Evolutionary conservation across 305 asterid species (phyloP), one percentile per base, ranked within the genome.

Genomic region (Ruellia speciosa): DNA sequence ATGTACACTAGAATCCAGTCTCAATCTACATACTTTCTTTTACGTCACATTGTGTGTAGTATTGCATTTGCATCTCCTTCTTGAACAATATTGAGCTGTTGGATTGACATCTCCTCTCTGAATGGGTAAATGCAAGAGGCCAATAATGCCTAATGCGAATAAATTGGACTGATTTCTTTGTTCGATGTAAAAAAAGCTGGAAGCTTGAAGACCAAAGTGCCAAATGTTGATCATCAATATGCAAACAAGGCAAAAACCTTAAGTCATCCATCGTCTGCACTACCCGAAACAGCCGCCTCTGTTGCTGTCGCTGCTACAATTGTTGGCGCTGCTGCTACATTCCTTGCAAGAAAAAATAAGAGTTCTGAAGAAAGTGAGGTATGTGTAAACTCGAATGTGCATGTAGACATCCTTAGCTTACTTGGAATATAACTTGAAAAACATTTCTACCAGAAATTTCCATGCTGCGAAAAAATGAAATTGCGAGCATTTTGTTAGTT

Each of bases 201-300:
- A 41, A 58, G n/a, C 24, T 54, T 56, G 60, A 66, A 64, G 46
- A 54, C 31, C 19, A 64, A 58, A 46, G 50, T 24, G 55, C 61
- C 63, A 57, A 68, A 31, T 54, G 60, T 43, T 47, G 59, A 63
- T 60, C 62, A 62, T 70, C 64, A 33, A 56, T 49, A 18, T 20
- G 53, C 18, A 20, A 58, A 35, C 53, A 74, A 68, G 58, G 43
- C 49, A 17, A 74, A 70, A 65, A 57, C 17, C 62, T 50, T 65
- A 53, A 39, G 57, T 19, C 13, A 65, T 47, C 67, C 64, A 61
- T 51, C 59, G 14, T 71, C 63, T 55, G 75, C 81, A 56, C 60
- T 82, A 41, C 78, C 76, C 52, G 88, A 82, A 75, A 80, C 85
- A 58, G 81, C 80, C 51, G 76, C 71, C 31, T 78, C 95, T 49